phyloP scores from a whole-genome alignment of 1,139 yeast species.

The Nadsonia starkeyi-henricii region DNA sequence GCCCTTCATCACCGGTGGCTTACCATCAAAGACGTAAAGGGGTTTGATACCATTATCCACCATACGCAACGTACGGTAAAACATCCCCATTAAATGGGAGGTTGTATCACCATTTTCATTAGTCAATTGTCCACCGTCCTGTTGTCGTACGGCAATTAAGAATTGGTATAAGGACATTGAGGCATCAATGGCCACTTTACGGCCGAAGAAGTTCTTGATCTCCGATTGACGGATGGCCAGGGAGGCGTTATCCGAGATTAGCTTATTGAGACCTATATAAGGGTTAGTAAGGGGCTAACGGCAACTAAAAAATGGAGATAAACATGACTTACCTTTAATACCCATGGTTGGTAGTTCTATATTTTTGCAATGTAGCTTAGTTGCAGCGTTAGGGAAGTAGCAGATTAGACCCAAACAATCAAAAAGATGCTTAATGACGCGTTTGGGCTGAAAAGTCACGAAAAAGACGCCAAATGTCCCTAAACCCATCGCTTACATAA shows the following conservation, averaged over 20 bases:
- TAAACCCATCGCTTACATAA: too few species aligned
- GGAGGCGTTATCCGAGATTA: constrained; percentile 84
- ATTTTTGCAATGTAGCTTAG: too few species aligned
- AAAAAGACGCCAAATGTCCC: too few species aligned
- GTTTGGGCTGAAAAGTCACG: too few species aligned
- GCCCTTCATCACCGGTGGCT: constrained; percentile 82
- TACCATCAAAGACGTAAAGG: constrained; percentile 91
- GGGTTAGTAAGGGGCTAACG: constrained; percentile 1
- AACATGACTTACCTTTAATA: constrained; percentile 43
- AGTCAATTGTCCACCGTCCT: constrained; percentile 88
- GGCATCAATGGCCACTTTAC: constrained; percentile 79
- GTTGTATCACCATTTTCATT: constrained; percentile 88
- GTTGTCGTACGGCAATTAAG: constrained; percentile 88
- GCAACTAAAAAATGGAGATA: background rate
- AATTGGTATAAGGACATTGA: constrained; percentile 94
- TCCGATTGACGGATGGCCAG: constrained; percentile 63
- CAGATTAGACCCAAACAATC: too few species aligned
- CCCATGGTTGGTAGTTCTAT: too few species aligned
- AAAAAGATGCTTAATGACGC: too few species aligned
- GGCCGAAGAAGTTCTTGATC: constrained; percentile 74
- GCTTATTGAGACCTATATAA: constrained; percentile 57
- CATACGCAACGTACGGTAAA: constrained; percentile 78
- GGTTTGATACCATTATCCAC: constrained; percentile 91
- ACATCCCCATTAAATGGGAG: constrained; percentile 86
- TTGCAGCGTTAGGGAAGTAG: too few species aligned